These are phyloP conservation scores for Musa balbisiana DNA, from an alignment of 202 grass and related monocot species.

Conservation along the genomic window DNA sequence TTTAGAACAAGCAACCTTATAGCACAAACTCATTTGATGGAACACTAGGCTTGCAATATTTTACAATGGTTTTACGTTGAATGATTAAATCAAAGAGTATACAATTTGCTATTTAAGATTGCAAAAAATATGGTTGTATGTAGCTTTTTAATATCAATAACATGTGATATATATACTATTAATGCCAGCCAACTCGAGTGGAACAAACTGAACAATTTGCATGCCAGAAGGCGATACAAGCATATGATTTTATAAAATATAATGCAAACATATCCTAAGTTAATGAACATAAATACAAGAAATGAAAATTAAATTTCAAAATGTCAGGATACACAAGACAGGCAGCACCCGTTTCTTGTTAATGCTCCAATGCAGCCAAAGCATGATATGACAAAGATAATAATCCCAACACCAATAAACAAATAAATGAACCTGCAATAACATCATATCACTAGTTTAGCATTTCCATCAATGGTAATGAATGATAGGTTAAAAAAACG, in stretches of 20 bases:
- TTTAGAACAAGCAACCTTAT: too few species aligned
- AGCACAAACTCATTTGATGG: too few species aligned
- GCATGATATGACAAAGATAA: slow-evolving; percentile 68
- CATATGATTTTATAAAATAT: background rate
- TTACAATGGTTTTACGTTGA: too few species aligned
- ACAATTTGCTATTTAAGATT: too few species aligned
- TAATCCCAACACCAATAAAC: slow-evolving; percentile 69
- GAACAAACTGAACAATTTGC: too few species aligned
- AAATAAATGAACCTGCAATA: slow-evolving; percentile 85
- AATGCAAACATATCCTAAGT: background rate
- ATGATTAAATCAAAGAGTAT: too few species aligned
- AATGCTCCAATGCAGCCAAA: slow-evolving; percentile 77
- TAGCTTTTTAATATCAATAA: too few species aligned
- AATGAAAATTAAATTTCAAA: slow-evolving; percentile 13
- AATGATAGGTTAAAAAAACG: background rate
- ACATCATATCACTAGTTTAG: background rate
- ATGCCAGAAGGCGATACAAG: too few species aligned
- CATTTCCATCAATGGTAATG: background rate
- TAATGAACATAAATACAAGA: background rate
- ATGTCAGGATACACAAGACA: slow-evolving; percentile 85
- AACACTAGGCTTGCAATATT: too few species aligned
- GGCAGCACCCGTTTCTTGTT: slow-evolving; percentile 82
- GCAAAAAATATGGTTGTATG: too few species aligned
- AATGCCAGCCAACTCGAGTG: too few species aligned
- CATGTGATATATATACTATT: too few species aligned